These are phyloP conservation scores for Syzygium jambos DNA, from an alignment of 345 rosid genomes.

Conservation along the genomic window DNA sequence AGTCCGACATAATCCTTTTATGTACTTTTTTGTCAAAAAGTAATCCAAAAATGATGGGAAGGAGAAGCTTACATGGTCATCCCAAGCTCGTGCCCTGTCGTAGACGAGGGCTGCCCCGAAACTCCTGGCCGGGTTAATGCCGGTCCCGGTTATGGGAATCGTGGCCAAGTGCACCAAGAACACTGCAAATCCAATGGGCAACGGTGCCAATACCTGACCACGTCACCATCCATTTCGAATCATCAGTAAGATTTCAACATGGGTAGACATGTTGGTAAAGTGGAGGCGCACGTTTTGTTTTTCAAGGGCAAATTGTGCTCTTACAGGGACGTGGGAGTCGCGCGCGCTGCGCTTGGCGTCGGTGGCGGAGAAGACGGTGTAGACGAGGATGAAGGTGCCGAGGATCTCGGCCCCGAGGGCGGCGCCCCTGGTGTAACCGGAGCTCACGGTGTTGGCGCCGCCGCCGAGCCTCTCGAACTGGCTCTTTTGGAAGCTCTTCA, in stretches of 20 bases:
- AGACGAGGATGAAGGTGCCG: constrained; percentile 35
- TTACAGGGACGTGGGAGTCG: constrained; percentile 45
- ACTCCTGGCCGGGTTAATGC: not conserved
- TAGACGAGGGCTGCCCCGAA: not conserved
- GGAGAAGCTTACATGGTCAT: not conserved
- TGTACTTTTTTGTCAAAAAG: not conserved
- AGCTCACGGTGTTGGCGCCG: constrained; percentile 23
- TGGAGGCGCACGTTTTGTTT: not conserved
- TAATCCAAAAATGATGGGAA: not conserved
- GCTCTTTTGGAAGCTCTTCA: constrained; percentile 17
- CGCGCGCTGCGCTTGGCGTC: constrained; percentile 40
- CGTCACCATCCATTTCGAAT: not conserved
- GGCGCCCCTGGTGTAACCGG: constrained; percentile 19
- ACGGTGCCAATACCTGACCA: not conserved
- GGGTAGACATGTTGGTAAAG: too few relatives aligned
- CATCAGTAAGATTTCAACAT: not conserved
- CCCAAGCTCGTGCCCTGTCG: not conserved
- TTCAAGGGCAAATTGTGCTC: not conserved
- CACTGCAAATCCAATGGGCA: not conserved
- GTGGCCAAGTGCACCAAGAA: not conserved
- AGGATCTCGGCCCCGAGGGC: constrained; percentile 36
- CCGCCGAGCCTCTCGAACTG: constrained; percentile 24
- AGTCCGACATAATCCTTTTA: not conserved
- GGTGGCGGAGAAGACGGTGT: constrained; percentile 44
- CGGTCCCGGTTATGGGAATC: not conserved